phyloP scores from a whole-genome alignment of 2,329 filamentous ascomycete species.

The Cadophora sp. region DNA sequence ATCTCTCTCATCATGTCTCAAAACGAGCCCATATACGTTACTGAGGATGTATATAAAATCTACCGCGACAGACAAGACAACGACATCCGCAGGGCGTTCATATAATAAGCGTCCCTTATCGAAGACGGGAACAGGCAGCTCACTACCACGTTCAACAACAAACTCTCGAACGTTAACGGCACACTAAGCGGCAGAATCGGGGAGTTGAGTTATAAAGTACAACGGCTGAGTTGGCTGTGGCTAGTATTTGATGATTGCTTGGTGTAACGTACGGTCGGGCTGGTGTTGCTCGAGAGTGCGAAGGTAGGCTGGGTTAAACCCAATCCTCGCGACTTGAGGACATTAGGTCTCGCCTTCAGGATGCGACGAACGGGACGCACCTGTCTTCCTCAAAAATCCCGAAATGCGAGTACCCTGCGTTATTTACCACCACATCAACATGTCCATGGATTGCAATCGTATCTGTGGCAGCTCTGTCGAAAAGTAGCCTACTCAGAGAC shows the following conservation, averaged over 20 bases:
- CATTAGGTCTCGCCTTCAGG: too few relatives aligned
- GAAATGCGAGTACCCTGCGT: not conserved
- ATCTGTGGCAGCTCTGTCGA: not conserved
- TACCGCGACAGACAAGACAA: not conserved
- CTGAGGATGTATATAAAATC: not conserved
- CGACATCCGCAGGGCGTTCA: not conserved
- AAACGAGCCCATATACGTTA: not conserved
- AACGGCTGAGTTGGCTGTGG: too few relatives aligned
- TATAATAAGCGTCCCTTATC: not conserved
- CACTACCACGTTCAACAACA: not conserved
- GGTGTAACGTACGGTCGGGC: too few relatives aligned
- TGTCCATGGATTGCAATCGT: not conserved
- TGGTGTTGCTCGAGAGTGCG: too few relatives aligned
- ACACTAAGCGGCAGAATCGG: not conserved
- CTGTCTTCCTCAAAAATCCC: not conserved
- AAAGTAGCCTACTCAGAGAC: not conserved
- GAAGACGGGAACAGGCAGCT: not conserved
- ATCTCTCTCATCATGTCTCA: not conserved
- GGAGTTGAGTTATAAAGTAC: not conserved
- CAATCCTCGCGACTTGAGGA: too few relatives aligned
- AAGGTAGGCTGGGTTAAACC: too few relatives aligned
- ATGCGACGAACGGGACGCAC: too few relatives aligned
- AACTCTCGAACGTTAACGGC: not conserved
- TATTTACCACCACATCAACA: not conserved
- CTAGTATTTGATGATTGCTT: too few relatives aligned